Base-by-base conservation (phyloP, 2,329 filamentous ascomycete genomes). In the Coleophoma eucalyptorum region DNA sequence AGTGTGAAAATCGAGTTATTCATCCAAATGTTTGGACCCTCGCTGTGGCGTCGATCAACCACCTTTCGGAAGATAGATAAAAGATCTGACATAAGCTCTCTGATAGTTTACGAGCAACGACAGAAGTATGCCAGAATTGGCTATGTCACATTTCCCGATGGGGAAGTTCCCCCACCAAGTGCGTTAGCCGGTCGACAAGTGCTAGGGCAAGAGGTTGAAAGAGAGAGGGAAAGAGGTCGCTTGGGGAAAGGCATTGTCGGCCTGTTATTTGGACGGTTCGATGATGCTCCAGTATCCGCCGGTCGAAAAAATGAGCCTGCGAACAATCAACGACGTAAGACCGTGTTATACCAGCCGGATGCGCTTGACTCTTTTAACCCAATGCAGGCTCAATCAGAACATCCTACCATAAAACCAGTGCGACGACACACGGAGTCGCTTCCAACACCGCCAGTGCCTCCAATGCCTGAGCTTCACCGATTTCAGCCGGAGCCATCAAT, bases 131-230 rank as follows among this genome's bases (percentile, higher is more conserved):
- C 92, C 66, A 74, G 77, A 1, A 75, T 76, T 21, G 89, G 89
- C 0, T 90, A 88, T 55, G 80, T 87, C 45, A 77, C 80, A 0
- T 89, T 90, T 56, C 79, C 80, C 1, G 72, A 77, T 2, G 87
- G 83, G 0, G 92, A 97, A 64, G 73, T 71, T 1, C 92, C 93
- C 2, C 92, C 93, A 2, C 87, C 90, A 0, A 90, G 86, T 35
- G 89, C 92, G 0, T 70, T 96, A 10, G 90, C 87, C 1, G 87
- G 87, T 1, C 75, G 89, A 50, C 77, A 84, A 51, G 76, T 74
- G 52, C 70, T 72, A 40, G 65, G 72, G 49, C 61, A 73, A 55
- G 71, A 70, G 43, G 60, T 71, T 58, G 64, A 74, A 15, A 73
- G 72, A 57, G 78, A 78, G 64, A 82, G 74, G 67, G 75, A 60